These are phyloP conservation scores for Crithidia brevicula DNA, from an alignment of 208 protist genomes.

Conservation along the genomic window DNA sequence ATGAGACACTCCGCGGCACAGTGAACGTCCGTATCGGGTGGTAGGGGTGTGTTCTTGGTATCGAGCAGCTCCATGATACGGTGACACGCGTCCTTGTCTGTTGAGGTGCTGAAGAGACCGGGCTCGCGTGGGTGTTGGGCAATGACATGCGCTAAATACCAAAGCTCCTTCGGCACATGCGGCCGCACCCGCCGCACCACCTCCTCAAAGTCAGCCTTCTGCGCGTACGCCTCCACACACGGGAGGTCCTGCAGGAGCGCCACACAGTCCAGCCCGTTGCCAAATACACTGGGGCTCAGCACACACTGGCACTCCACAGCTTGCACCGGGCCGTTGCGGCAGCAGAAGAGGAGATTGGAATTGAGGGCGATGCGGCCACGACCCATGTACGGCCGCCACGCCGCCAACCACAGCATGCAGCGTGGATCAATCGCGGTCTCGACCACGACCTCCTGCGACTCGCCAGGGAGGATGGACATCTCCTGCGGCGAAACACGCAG, in stretches of 20 bases:
- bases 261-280: slow-evolving; percentile 81
- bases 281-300: slow-evolving; percentile 79
- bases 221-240: slow-evolving; percentile 68
- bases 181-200: slow-evolving; percentile 45
- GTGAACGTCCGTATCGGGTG: slow-evolving; percentile 43
- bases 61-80: slow-evolving; percentile 79
- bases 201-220: slow-evolving; percentile 38
- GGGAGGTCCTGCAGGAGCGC: slow-evolving; percentile 51
- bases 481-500: slow-evolving; percentile 68
- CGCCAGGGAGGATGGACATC: slow-evolving; percentile 69
- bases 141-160: slow-evolving; percentile 74
- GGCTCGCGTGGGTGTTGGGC: slow-evolving; percentile 47
- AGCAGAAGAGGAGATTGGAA: slow-evolving; percentile 63
- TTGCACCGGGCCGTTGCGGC: slow-evolving; percentile 59
- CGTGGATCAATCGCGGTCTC: slow-evolving; percentile 63
- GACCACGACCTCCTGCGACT: slow-evolving; percentile 64
- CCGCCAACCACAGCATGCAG: slow-evolving; percentile 66
- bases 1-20: slow-evolving; percentile 74
- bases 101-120: slow-evolving; percentile 68
- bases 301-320: slow-evolving; percentile 66
- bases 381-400: slow-evolving; percentile 73
- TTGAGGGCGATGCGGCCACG: slow-evolving; percentile 42
- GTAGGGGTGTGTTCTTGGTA: slow-evolving; percentile 40
- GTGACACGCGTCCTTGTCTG: slow-evolving; percentile 41
- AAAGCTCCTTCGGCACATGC: slow-evolving; percentile 90